Evolutionary conservation across 306 rosid genomes (phyloP).

Genomic region (Acacia crassicarpa): DNA sequence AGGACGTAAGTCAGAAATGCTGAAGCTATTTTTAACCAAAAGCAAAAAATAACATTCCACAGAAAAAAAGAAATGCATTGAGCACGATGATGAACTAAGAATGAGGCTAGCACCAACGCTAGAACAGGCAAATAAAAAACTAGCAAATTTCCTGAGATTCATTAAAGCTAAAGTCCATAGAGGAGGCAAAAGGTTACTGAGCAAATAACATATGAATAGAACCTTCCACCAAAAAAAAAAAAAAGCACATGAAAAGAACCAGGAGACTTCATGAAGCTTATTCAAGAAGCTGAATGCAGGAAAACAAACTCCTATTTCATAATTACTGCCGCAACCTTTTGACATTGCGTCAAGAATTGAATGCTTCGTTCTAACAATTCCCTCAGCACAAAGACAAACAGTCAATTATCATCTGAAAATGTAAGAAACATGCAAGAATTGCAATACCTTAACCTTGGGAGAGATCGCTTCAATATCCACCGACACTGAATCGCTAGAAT

Average conservation of each 20-base stretch:
- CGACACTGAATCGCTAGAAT: constrained; percentile 85
- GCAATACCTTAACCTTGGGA: constrained; percentile 71
- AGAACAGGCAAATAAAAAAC: not conserved
- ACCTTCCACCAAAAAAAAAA: not conserved
- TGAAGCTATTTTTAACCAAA: constrained; percentile 19
- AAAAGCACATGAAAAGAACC: not conserved
- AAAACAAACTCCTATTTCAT: not conserved
- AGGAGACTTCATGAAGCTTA: constrained; percentile 1
- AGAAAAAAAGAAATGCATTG: not conserved
- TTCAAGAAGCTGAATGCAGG: not conserved
- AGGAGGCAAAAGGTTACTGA: not conserved
- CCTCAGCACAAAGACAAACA: constrained; percentile 33
- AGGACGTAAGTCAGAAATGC: constrained; percentile 4
- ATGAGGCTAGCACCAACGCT: not conserved
- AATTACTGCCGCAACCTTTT: not conserved
- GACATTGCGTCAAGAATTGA: not conserved
- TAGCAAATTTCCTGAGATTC: not conserved
- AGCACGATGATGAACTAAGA: not conserved
- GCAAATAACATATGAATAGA: not conserved
- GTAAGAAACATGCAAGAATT: not conserved
- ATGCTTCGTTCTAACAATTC: constrained; percentile 14
- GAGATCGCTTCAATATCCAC: constrained; percentile 80
- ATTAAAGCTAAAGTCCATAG: not conserved
- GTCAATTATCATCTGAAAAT: not conserved
- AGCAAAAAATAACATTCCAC: constrained; percentile 16